A percentile compares a stretch with the other conserved stretches of the same genome.
Evolutionary conservation across 768 basidiomycete species (phyloP).

Genomic region (Steccherinum ochraceum): DNA sequence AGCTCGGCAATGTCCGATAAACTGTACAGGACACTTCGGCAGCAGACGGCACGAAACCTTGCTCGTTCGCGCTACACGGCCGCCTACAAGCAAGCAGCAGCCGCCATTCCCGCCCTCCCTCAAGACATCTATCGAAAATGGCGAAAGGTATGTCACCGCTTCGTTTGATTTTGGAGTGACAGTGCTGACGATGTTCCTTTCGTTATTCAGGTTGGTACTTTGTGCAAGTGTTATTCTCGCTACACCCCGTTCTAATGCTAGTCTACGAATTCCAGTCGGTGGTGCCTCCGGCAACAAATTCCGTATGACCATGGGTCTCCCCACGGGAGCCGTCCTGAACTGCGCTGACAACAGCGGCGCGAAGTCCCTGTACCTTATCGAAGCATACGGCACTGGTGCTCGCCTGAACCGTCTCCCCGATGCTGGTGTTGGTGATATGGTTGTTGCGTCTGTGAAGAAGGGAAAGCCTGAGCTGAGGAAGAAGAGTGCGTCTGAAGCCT

Average conservation of each 20-base stretch:
- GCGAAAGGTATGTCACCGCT: conserved; percentile 18
- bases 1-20: background rate
- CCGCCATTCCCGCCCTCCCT: too few species aligned
- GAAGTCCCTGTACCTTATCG: conserved; percentile 92
- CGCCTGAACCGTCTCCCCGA: conserved; percentile 97
- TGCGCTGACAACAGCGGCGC: conserved; percentile 99
- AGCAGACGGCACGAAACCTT: conserved; percentile 21
- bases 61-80: background rate
- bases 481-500: conserved; percentile 87
- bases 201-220: conserved; percentile 13
- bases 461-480: conserved; percentile 99
- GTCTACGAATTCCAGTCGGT: conserved; percentile 29
- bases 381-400: conserved; percentile 93
- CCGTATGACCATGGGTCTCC: conserved; percentile 91
- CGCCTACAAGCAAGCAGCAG: conserved; percentile 3
- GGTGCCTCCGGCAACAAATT: conserved; percentile 92
- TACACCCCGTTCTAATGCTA: conserved; percentile 5
- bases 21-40: conserved; percentile 26
- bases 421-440: conserved; percentile 92
- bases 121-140: conserved; percentile 28
- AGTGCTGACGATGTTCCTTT: background rate
- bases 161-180: background rate
- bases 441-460: conserved; percentile 97
- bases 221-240: background rate
- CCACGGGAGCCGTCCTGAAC: conserved; percentile 90